Evolutionary conservation across 176 grass and related monocot species (phyloP).

Genomic region (Pharus latifolius): DNA sequence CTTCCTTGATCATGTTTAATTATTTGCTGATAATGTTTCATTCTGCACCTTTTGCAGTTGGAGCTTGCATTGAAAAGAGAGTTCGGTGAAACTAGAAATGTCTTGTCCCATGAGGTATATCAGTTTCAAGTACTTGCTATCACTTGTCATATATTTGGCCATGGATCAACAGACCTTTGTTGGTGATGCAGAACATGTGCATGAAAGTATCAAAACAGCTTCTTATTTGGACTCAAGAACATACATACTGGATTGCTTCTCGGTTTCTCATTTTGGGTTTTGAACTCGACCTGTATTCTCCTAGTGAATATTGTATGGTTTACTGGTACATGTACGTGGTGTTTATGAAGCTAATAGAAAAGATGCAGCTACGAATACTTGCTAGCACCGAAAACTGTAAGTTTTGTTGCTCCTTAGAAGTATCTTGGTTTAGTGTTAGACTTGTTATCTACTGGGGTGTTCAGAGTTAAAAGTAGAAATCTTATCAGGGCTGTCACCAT

Average conservation of each 20-base stretch:
- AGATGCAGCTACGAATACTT: conserved; percentile 66
- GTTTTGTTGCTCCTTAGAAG: conserved; percentile 19
- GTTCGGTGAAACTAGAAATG: conserved; percentile 63
- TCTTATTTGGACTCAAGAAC: conserved; percentile 81
- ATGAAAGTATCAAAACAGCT: conserved; percentile 91
- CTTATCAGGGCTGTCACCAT: not conserved
- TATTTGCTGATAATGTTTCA: conserved; percentile 5
- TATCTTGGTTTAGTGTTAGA: not conserved
- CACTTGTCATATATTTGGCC: not conserved
- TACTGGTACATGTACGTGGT: conserved; percentile 96
- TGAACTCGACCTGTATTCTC: conserved; percentile 86
- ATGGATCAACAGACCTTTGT: conserved; percentile 14
- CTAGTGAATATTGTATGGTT: conserved; percentile 85
- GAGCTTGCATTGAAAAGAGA: conserved; percentile 93
- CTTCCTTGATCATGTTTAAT: not conserved
- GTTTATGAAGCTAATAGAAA: conserved; percentile 69
- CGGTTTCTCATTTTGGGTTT: conserved; percentile 92
- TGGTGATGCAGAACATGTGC: conserved; percentile 58
- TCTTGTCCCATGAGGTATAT: conserved; percentile 53
- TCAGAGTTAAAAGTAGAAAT: not conserved
- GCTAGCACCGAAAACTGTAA: conserved; percentile 67
- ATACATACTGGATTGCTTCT: conserved; percentile 79
- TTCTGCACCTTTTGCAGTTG: conserved; percentile 41
- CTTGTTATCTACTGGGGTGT: not conserved
- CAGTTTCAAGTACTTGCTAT: not conserved